Evolutionary conservation across 106 monocot genomes (phyloP), one percentile per base, ranked within the genome.

Genomic region (Allium cepa): DNA sequence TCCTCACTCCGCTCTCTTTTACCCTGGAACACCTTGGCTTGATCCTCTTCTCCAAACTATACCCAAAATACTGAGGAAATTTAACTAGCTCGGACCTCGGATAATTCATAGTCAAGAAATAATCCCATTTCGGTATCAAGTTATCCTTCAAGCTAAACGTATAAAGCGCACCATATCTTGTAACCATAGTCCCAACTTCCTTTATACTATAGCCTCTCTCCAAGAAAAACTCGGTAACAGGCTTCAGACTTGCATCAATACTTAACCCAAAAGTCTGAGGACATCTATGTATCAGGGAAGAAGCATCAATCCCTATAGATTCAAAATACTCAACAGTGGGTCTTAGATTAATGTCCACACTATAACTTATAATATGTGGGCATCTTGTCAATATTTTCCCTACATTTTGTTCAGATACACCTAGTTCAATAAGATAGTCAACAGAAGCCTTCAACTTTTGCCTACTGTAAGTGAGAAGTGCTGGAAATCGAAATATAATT

Each of bases 331-430:
- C 80, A 0, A 77, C 81, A 11, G 89, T 87, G 6, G 89, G 97
- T 47, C 50, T 82, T 9, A 99, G 87, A 10, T 99, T 99, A 17
- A 81, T 86, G 5, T 93, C 84, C 8, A 99, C 80, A 57, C 82
- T 92, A 18, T 99, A 92, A 69, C 97, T 99, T 73, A 90, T 76
- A 47, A 99, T 89, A 64, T 92, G 88, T 1, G 92, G 97, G 66
- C 87, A 89, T 46, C 97, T 84, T 12, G 97, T 99, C 64, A 99
- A 59, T 71, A 99, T 93, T 76, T 92, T 99, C 17, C 97, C 97
- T 17, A 99, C 81, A 53, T 77, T 83, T 69, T 89, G 62, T 18
- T 78, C 64, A 11, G 97, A 78, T 63, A 99, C 79, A 68, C 89
- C 97, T 11, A 99, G 53, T 59, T 99, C 86, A 13, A 26, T 53